phyloP scores from a whole-genome alignment of 768 basidiomycete genomes.

The Russula foetens region DNA sequence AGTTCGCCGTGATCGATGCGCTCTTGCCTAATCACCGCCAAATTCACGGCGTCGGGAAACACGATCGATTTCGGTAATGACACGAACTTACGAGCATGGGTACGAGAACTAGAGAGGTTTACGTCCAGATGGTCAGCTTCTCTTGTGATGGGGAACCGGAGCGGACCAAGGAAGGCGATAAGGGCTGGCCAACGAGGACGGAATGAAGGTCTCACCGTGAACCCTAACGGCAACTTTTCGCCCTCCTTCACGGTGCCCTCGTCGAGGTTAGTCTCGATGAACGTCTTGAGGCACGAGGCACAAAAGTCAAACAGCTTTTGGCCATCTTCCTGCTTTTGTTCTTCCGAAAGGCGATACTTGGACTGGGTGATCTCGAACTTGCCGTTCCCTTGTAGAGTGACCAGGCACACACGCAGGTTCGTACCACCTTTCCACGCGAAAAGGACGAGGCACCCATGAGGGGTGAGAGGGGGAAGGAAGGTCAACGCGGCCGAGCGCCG shows the following conservation, averaged over 20 bases:
- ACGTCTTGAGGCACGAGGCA: constrained; percentile 85
- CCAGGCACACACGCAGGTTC: constrained; percentile 97
- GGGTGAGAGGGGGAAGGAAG: not conserved
- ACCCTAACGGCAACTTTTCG: constrained; percentile 72
- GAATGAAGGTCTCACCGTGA: constrained; percentile 65
- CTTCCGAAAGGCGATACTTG: constrained; percentile 94
- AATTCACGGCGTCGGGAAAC: not conserved
- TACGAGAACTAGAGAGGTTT: constrained; percentile 70
- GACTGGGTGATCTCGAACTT: constrained; percentile 98
- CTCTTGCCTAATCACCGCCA: constrained; percentile 53
- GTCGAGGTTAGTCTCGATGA: constrained; percentile 67
- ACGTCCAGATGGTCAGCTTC: constrained; percentile 15
- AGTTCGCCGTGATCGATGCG: constrained; percentile 90
- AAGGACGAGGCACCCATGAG: not conserved
- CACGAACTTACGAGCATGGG: constrained; percentile 72
- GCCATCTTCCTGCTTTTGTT: constrained; percentile 98
- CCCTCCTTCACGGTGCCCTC: constrained; percentile 45
- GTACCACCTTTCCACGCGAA: constrained; percentile 59
- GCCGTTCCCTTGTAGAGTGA: constrained; percentile 83
- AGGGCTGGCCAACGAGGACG: constrained; percentile 7
- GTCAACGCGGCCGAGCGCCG: too few species aligned
- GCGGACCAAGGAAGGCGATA: constrained; percentile 9
- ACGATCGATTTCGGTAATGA: constrained; percentile 1
- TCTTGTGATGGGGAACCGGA: not conserved
- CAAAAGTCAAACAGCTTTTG: constrained; percentile 96